A percentile compares a stretch with the other conserved stretches of the same genome.
phyloP scores from a whole-genome alignment of 768 basidiomycete species.

The Phaffia australis region DNA sequence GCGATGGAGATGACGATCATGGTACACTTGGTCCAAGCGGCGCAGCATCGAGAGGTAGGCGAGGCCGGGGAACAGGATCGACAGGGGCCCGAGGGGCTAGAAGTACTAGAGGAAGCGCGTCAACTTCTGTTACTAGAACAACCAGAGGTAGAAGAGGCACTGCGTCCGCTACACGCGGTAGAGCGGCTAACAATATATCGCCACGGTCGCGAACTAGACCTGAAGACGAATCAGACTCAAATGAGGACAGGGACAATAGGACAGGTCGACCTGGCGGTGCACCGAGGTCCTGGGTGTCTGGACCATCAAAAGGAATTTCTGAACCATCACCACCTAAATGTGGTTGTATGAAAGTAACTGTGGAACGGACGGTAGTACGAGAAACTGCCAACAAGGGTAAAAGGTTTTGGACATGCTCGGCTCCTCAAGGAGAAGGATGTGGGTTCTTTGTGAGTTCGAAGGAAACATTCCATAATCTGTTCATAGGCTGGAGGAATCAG shows the following conservation, averaged over 20 bases:
- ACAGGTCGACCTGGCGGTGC: not conserved
- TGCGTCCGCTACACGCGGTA: not conserved
- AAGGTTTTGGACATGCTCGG: constrained; percentile 35
- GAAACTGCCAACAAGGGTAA: constrained; percentile 30
- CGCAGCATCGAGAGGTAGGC: no score
- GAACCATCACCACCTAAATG: constrained; percentile 25
- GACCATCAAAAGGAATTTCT: not conserved
- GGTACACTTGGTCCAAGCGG: no score
- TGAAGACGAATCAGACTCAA: not conserved
- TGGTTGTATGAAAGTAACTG: constrained; percentile 30
- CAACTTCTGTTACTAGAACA: not conserved
- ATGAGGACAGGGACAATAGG: constrained; percentile 2
- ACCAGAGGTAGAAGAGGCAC: not conserved
- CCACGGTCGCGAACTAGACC: constrained; percentile 6
- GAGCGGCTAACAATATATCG: not conserved
- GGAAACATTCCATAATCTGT: not conserved
- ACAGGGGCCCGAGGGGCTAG: no score
- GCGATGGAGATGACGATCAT: no score
- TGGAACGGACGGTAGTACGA: constrained; percentile 31
- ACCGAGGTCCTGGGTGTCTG: not conserved
- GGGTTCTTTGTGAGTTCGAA: constrained; percentile 36
- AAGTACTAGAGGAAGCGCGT: no score
- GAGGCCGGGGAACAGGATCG: no score
- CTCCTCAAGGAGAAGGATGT: constrained; percentile 34
- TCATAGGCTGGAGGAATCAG: not conserved